phyloP scores from a whole-genome alignment of 805 yeast genomes.

The Yarrowia bubula region DNA sequence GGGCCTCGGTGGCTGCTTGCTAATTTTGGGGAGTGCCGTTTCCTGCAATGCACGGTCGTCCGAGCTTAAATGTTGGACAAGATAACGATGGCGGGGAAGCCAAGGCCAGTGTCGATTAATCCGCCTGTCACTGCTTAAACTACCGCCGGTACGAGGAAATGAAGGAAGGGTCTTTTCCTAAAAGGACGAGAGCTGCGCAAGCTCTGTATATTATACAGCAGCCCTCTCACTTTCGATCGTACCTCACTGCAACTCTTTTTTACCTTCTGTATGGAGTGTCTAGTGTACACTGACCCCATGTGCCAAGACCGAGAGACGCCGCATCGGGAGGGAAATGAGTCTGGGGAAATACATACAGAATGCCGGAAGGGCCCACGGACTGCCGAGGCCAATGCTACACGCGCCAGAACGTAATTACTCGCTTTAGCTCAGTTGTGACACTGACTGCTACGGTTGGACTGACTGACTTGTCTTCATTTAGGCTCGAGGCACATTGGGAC shows the following conservation, averaged over 20 bases:
- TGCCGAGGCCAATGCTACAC: no score
- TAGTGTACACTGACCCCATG: slow-evolving; percentile 9
- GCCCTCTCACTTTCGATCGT: neutral
- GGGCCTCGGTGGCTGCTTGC: slow-evolving; percentile 26
- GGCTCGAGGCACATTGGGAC: neutral
- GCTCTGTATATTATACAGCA: no score
- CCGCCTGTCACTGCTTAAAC: no score
- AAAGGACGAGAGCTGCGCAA: no score
- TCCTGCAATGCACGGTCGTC: slow-evolving; percentile 24
- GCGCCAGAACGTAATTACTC: no score
- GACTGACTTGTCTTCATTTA: neutral
- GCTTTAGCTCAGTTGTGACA: no score
- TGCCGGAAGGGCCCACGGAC: no score
- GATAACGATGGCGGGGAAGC: slow-evolving; percentile 26
- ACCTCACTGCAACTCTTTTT: neutral
- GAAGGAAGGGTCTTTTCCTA: neutral
- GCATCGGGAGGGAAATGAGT: neutral
- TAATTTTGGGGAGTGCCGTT: slow-evolving; percentile 25
- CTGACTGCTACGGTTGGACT: no score
- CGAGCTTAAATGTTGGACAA: slow-evolving; percentile 21
- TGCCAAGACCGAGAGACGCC: neutral
- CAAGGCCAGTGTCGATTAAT: no score
- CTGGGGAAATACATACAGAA: neutral
- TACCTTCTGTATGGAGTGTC: neutral
- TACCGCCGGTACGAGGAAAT: no score